Percentiles rank a stretch among this genome's conserved stretches.
Evolutionary conservation across 2,329 filamentous ascomycete species (phyloP).

Genomic region (Rutstroemia sp.): DNA sequence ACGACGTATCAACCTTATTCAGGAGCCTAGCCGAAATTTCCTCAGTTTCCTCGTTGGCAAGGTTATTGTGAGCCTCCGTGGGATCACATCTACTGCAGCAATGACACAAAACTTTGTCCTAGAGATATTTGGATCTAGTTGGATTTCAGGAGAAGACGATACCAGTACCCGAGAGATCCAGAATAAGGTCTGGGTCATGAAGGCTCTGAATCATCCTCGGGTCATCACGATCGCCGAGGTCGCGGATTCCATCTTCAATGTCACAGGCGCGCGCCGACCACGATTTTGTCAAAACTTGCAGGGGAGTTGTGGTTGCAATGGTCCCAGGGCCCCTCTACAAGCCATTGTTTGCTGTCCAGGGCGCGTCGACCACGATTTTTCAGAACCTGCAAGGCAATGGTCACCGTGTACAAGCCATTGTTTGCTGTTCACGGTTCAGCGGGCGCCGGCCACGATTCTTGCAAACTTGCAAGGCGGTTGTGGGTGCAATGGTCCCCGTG

Average conservation of each 20-base stretch:
- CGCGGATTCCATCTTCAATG: not conserved
- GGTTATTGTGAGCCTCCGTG: no score
- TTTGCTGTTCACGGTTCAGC: not conserved
- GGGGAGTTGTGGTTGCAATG: not conserved
- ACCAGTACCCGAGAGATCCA: not conserved
- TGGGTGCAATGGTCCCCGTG: not conserved
- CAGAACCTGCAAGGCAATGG: no score
- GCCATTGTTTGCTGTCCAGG: not conserved
- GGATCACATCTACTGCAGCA: no score
- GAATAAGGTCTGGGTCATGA: not conserved
- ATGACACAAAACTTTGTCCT: no score
- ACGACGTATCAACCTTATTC: no score
- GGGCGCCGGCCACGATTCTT: not conserved
- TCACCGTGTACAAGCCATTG: not conserved
- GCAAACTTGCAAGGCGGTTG: not conserved
- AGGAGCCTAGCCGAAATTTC: no score
- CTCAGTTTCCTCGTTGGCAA: no score
- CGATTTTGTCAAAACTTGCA: not conserved
- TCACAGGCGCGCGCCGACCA: not conserved
- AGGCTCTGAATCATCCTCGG: not conserved
- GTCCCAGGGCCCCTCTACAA: not conserved
- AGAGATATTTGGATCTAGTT: no score
- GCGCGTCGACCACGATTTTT: no score
- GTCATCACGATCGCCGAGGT: not conserved
- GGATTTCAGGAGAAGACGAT: no score